Base-by-base conservation (phyloP, 495 filamentous ascomycete genomes). In the Talaromyces thailandensis region DNA sequence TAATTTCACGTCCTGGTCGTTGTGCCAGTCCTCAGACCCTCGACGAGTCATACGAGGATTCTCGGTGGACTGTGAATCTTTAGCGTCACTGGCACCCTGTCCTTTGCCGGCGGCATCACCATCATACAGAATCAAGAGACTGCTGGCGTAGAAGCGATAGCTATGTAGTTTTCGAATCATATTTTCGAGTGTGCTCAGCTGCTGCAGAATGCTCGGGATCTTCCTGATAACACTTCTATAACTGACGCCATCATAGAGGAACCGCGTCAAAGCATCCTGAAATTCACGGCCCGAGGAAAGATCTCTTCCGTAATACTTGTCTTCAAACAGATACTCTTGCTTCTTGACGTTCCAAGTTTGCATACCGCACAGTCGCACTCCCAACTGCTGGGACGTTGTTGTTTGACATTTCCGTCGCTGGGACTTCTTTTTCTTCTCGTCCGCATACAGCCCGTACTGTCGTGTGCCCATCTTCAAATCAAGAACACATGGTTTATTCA, bases 401-500 rank as follows among this genome's bases (percentile, higher is more conserved):
- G 83, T 86, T 64, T 90, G 89, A 70, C 93, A 96, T 72, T 98
- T 98, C 58, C 87, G 87, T 55, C 89, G 84, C 72, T 98, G 94
- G 0, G 94, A 97, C 61, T 89, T 86, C 62, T 91, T 90, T 71
- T 98, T 98, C 75, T 94, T 93, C 45, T 93, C 87, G 56, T 81
- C 84, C 8, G 94, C 94, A 63, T 97, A 93, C n/a, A 97, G 83
- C 14, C 94, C 94, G 73, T 97, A 97, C 71, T 98, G 94, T 3
- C 94, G 86, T n/a, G 94, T 98, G 11, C 94, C 94, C 94, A 98
- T 98, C 73, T 98, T 98, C 63, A 98, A 79, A 73, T 98, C 94
- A 67, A 98, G 87, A 45, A 97, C 94, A 74, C 94, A 98, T 12
- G 94, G 94, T 32, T 88, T 87, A 69, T 89, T 90, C 93, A 98